Evolutionary conservation across 2,329 filamentous ascomycete genomes (phyloP), one percentile per base, ranked within the genome.

Genomic region (Xylaria sp.): DNA sequence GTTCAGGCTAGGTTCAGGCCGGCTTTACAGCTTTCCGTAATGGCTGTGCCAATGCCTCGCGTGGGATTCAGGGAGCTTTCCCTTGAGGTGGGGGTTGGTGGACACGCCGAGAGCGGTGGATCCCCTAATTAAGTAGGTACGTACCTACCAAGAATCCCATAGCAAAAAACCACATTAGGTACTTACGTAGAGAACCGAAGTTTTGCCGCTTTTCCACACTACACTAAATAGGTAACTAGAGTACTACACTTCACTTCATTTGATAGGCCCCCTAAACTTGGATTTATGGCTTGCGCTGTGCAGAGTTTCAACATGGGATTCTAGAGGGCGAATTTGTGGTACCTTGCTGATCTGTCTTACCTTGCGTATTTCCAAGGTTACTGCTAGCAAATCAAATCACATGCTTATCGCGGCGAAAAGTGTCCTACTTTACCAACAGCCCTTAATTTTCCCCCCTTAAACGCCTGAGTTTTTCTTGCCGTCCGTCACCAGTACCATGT

Each of bases 401-500:
- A 49, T 49, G 46, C 46, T 49, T 23, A 13, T 12, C 46, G 9
- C 46, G 18, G 20, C 25, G 12, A 31, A 31, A 8, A 33, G 33
- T 6, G 20, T 46, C 15, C 41, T n/a, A 18, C 15, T 1, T 15
- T 46, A 46, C 3, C 18, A n/a, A 7, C 13, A 46, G 13, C 41
- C 41, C 18, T 46, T 18, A 7, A 43, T 43, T 46, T 46, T 2
- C 28, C 28, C 28, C 28, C 28, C 18, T 25, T 48, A 25, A n/a
- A n/a, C 20, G 13, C 7, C 31, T 33, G 31, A 28, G 4, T 48
- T 33, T 8, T 55, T 61, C 46, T 51, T 31, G 13, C 61, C 51
- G 12, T 46, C 61, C 51, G 12, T 46, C 41, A 23, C 33, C 57
- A 18, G 12, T n/a, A 64, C 69, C 63, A 80, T 80, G 83, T 81